Evolutionary conservation across 257 asterid genomes (phyloP).

Genomic region (Nicotiana otophora): DNA sequence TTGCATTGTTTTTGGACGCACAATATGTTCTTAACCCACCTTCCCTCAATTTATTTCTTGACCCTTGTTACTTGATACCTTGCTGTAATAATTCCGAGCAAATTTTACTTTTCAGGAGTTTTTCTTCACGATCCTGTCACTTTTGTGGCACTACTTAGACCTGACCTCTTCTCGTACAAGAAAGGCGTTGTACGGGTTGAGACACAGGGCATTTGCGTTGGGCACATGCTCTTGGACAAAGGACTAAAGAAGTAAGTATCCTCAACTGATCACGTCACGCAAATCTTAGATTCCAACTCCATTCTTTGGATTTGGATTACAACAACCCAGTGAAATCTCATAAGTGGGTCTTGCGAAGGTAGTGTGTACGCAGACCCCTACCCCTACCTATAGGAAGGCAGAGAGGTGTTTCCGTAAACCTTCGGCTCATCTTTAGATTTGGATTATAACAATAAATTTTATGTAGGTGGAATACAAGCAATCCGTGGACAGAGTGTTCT

Average conservation of each 20-base stretch:
- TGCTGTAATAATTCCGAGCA: background rate
- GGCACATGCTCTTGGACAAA: slow-evolving; percentile 86
- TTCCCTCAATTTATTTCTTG: background rate
- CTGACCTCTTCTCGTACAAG: slow-evolving; percentile 86
- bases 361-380: too few relatives aligned
- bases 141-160: slow-evolving; percentile 79
- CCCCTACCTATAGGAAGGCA: too few relatives aligned
- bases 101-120: slow-evolving; percentile 40
- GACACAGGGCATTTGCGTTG: slow-evolving; percentile 88
- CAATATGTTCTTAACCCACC: background rate
- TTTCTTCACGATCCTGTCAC: slow-evolving; percentile 94
- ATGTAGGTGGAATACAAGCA: too few relatives aligned
- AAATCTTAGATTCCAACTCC: background rate
- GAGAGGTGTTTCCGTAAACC: too few relatives aligned
- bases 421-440: too few relatives aligned
- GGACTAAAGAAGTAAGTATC: slow-evolving; percentile 64
- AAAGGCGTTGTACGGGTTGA: slow-evolving; percentile 95
- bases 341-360: too few relatives aligned
- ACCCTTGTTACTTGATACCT: background rate
- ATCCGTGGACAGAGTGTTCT: too few relatives aligned
- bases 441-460: slow-evolving; percentile 6
- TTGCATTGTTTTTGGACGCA: background rate
- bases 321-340: background rate
- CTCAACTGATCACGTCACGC: background rate
- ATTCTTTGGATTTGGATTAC: background rate